phyloP scores from a whole-genome alignment of 129 eudicot genomes.

The Logfia minima region DNA sequence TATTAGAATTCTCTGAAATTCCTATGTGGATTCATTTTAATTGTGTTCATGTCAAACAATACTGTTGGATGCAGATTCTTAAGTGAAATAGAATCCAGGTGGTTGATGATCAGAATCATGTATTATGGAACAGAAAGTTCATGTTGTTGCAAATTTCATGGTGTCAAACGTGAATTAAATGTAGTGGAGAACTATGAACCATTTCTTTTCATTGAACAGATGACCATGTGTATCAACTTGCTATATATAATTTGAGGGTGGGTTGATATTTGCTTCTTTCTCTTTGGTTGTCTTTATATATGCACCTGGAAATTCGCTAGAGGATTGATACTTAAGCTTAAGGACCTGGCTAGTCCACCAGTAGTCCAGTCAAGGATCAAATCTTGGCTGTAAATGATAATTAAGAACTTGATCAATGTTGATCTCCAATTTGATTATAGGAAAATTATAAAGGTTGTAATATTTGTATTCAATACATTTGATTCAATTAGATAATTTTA shows the following conservation, averaged over 20 bases:
- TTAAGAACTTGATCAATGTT: not conserved
- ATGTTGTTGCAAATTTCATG: not conserved
- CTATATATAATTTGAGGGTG: not conserved
- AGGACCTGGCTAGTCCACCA: too few species aligned
- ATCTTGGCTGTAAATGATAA: not conserved
- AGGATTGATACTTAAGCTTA: not conserved
- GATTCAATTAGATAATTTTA: too few species aligned
- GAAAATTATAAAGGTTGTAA: too few species aligned
- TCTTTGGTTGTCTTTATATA: not conserved
- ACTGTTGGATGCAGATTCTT: not conserved
- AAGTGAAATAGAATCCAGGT: not conserved
- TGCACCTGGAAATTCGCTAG: not conserved
- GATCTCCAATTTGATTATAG: not conserved
- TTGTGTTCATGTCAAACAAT: not conserved
- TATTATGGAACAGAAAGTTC: not conserved
- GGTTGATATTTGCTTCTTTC: not conserved
- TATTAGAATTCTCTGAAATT: not conserved
- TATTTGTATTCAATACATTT: not conserved
- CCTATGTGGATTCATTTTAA: not conserved
- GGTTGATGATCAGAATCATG: not conserved
- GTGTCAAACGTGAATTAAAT: not conserved
- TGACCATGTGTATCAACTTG: not conserved
- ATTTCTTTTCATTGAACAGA: not conserved
- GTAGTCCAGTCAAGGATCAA: too few species aligned
- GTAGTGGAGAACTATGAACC: not conserved